Evolutionary conservation across 805 yeast genomes (phyloP), one percentile per base, ranked within the genome.

Genomic region (Cephaloascus albidus): DNA sequence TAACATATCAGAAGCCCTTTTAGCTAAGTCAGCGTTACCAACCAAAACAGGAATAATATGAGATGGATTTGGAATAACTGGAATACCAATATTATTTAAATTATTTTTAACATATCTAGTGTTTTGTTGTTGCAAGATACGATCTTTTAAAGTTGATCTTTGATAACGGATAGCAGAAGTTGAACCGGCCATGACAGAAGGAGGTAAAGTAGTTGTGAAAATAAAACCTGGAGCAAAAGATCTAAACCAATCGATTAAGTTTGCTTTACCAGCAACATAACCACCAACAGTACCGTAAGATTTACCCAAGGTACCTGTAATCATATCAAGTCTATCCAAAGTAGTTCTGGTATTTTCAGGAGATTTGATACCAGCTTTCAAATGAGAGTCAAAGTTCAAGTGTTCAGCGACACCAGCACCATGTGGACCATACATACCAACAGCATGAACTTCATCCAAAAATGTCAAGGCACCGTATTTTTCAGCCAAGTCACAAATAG

Each of bases 341-440:
- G 84, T 83, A 8, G 95, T 79, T 41, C 68, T 61, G 33, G 51
- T 47, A 35, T 49, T 51, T 36, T 63, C 61, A 47, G 78, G 74
- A 15, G 76, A 65, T 12, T 71, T 71, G 49, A 78, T 65, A 48
- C 93, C 93, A 14, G 79, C 60, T 42, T 67, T 57, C 54, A 85
- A 76, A 57, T 90, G 95, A 40, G 80, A 78, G 36, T 85, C 85
- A 51, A 88, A 93, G 63, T 93, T 86, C 53, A 84, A 70, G 60
- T 93, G 98, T 63, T 93, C 99, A 36, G 97, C 96, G 40, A 93
- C 97, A 66, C 99, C 99, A 27, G 96, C 98, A 57, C 99, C 99
- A 53, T 85, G 96, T 43, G 99, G 97, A 53, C 99, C 99, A 58
- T 93, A 93, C 81, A 93, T 76, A 40, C 99, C 99, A 36, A 93